A percentile compares a stretch with the other conserved stretches of the same genome.
Conservation (phyloP, 169 alveolate genomes). For the Eimeria falciformis region DNA sequence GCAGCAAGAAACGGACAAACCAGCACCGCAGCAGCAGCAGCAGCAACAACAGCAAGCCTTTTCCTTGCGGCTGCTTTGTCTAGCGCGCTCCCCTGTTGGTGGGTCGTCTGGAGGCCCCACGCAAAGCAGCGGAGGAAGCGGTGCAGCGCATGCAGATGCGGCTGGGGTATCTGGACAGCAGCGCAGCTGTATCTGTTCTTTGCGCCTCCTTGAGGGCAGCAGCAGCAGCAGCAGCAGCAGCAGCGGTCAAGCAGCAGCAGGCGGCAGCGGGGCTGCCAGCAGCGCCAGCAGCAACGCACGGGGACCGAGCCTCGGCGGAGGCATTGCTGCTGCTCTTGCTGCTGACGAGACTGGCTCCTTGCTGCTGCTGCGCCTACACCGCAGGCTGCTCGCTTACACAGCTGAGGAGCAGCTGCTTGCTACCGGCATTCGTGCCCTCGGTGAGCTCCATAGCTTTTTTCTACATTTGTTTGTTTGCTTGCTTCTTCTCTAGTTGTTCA, state of each 20-base stretch:
- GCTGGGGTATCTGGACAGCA: conserved; percentile 51
- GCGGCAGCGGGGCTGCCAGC: conserved; percentile 12
- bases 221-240: conserved; percentile 38
- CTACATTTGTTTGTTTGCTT: not conserved
- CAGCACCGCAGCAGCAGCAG: conserved; percentile 32
- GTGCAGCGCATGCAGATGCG: not conserved
- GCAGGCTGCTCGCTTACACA: conserved; percentile 3
- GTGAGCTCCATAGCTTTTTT: not conserved
- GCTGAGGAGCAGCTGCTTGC: conserved; percentile 48
- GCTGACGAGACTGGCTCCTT: conserved; percentile 18
- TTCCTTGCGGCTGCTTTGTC: conserved; percentile 23
- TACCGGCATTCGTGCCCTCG: conserved; percentile 3
- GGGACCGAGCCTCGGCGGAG: not conserved
- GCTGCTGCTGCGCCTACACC: conserved; percentile 53
- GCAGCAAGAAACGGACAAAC: not conserved
- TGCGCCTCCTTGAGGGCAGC: conserved; percentile 58
- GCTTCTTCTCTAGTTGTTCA: conserved; percentile 5
- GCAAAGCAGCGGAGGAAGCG: too few relatives aligned
- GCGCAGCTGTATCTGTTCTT: conserved; percentile 43
- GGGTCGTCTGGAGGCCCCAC: conserved; percentile 10
- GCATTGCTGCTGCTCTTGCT: conserved; percentile 36
- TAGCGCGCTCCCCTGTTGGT: conserved; percentile 39
- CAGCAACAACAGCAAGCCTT: conserved; percentile 14
- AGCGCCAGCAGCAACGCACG: conserved; percentile 22
- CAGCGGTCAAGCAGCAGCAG: not conserved